Conservation (phyloP, 306 rosid genomes). For the Corylus americana region DNA sequence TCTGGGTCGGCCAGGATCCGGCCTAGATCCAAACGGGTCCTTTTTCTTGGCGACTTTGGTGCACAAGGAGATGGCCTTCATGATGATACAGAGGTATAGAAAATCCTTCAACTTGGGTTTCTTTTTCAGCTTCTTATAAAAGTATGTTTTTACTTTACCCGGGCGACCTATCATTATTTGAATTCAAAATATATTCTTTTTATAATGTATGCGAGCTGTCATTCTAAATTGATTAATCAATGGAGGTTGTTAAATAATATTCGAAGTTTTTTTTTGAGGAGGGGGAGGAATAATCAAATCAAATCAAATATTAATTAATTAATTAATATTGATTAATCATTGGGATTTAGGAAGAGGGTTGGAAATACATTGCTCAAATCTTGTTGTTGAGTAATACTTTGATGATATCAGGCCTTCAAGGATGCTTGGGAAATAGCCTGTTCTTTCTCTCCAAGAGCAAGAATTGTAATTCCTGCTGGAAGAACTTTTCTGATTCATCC, state of each 20-base stretch:
- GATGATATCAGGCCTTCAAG: slow-evolving; percentile 57
- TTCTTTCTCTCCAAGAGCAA: slow-evolving; percentile 38
- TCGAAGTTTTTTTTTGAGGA: no score
- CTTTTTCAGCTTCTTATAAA: not conserved
- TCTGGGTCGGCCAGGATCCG: slow-evolving; percentile 34
- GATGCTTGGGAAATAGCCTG: slow-evolving; percentile 74
- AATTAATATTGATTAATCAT: no score
- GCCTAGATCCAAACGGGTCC: slow-evolving; percentile 44
- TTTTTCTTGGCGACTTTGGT: slow-evolving; percentile 61
- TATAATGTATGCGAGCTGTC: not conserved
- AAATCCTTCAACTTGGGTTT: not conserved
- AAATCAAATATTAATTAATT: no score
- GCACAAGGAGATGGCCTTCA: slow-evolving; percentile 74
- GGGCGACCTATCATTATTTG: not conserved
- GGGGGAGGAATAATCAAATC: no score
- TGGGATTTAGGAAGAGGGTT: no score
- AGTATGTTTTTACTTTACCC: not conserved
- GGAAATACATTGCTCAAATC: not conserved
- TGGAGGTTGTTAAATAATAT: not conserved
- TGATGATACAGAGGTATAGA: slow-evolving; percentile 71
- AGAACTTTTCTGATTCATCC: slow-evolving; percentile 63
- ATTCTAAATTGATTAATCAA: not conserved
- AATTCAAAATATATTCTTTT: not conserved
- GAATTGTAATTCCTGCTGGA: slow-evolving; percentile 51
- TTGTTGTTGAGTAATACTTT: not conserved